Base-by-base conservation (phyloP, 2,329 filamentous ascomycete species). In the Raffaelea albimanens region DNA sequence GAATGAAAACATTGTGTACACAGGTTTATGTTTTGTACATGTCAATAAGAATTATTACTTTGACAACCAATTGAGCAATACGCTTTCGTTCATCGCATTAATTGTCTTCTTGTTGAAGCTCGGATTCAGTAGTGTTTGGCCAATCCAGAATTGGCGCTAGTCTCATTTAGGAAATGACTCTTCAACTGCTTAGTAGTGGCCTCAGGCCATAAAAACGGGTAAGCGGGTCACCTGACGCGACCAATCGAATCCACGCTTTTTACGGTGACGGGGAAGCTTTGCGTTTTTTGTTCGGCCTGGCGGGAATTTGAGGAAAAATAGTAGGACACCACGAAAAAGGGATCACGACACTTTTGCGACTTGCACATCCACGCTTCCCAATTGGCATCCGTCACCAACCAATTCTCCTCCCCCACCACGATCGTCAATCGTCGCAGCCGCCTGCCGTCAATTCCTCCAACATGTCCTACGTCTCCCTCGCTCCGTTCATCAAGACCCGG, bases 401-500 rank as follows among this genome's bases (percentile, higher is more conserved):
- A 34, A 8, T 43, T 43, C 19, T 31, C 18, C 34, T 38, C 34
- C 18, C 34, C 18, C 14, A 10, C 14, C 34, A 10, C n/a, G 21
- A 43, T n/a, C n/a, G n/a, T 39, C 25, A 41, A 13, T 19, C 16
- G 19, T 19, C 9, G 13, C 14, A 39, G 22, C 43, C 23, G n/a
- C 18, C 29, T 29, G 18, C 5, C 7, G 14, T 16, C 19, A 38
- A 31, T 20, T 20, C 3, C 4, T 14, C 23, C 16, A 55, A 57
- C 56, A 60, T 87, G 83, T 83, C 82, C 66, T 77, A 80, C 62
- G 80, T 80, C 55, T 83, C 75, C 62, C 76, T 88, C 68, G 79
- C 85, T 61, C 85, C 80, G 59, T 90, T 81, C 64, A 79, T 96
- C 64, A 64, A 81, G 65, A 85, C 85, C 75, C 83, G 89, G 62